Base-by-base conservation (phyloP, 2,329 filamentous ascomycete species). In the Clarireedia paspali region DNA sequence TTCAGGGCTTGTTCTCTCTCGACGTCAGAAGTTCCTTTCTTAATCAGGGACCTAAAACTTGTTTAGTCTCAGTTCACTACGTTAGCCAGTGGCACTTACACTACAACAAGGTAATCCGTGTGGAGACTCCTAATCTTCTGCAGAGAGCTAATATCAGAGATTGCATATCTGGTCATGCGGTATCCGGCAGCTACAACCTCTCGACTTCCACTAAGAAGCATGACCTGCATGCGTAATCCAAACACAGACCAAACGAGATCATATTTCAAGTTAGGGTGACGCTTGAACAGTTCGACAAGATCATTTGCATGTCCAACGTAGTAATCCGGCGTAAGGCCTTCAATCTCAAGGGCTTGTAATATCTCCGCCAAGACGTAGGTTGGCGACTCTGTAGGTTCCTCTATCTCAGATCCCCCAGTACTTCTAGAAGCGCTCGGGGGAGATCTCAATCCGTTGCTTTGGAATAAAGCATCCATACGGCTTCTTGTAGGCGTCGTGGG, bases 1-100 rank as follows among this genome's bases (percentile, higher is more conserved):
- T 99, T 99, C 65, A 99, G 76, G 12, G 94, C 94, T 72, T 99
- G 94, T 71, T 99, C 94, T 53, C 95, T 83, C 74, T 99, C 94
- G 17, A 99, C 89, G 64, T 92, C 91, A n/a, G 92, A 89, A 71
- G 96, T 97, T 67, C 88, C 87, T 70, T 97, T 94, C 69, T 97
- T 97, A 62, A 95, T 90, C 36, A 99, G 76, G 0, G 94, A 97
- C 59, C 79, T 82, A 56, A 27, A 23, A 59, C 17, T 12, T 34
- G 10, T 56, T 68, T 59, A 69, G 59, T 39, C 27, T n/a, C 23
- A 20, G 26, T 15, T 34, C 10, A 47, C 46, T n/a, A 46, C 38
- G 23, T 56, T 14, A 17, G 38, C 2, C 2, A 51, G 15, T 24
- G 52, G 15, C 39, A 71, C 74, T 68, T 65, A 78, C 65, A 92